These are phyloP conservation scores for Penicillium ochrochloron DNA, from an alignment of 495 filamentous ascomycete species.

Conservation along the genomic window DNA sequence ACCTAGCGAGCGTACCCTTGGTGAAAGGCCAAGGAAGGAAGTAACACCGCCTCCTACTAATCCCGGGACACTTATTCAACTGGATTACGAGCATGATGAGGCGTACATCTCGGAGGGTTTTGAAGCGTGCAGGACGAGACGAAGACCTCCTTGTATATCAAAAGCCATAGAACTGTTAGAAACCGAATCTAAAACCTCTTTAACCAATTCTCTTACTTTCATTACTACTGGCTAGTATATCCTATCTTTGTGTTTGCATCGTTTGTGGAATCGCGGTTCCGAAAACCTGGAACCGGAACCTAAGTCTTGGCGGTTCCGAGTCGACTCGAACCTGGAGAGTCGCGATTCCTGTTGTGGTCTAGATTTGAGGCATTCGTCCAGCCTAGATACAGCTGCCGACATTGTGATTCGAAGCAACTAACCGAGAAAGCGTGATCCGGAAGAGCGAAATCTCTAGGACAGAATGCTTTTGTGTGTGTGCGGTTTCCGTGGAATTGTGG, in stretches of 20 bases:
- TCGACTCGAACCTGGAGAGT: conserved; percentile 25
- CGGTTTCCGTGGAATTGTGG: no score
- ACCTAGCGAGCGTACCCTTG: not conserved
- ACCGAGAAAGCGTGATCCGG: no score
- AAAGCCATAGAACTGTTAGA: not conserved
- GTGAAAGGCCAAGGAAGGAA: conserved; percentile 4
- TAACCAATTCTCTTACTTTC: not conserved
- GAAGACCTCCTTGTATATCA: conserved; percentile 3
- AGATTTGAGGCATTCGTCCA: not conserved
- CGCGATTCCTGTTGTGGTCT: conserved; percentile 19
- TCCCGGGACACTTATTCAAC: not conserved
- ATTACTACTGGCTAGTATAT: not conserved
- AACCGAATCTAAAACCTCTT: conserved; percentile 4
- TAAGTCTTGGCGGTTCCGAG: conserved; percentile 20
- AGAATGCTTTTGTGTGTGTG: no score
- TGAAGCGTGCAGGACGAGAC: not conserved
- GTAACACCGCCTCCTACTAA: not conserved
- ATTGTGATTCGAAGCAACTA: no score
- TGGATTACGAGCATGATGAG: conserved; percentile 2
- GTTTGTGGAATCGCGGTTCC: conserved; percentile 21
- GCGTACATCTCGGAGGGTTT: conserved; percentile 1
- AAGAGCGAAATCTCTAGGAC: no score
- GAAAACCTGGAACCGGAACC: conserved; percentile 17
- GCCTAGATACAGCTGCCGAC: no score
- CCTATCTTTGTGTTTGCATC: conserved; percentile 9